These are phyloP conservation scores for Herpomyces periplanetae DNA, from an alignment of 2,329 filamentous ascomycete species.

Conservation along the genomic window DNA sequence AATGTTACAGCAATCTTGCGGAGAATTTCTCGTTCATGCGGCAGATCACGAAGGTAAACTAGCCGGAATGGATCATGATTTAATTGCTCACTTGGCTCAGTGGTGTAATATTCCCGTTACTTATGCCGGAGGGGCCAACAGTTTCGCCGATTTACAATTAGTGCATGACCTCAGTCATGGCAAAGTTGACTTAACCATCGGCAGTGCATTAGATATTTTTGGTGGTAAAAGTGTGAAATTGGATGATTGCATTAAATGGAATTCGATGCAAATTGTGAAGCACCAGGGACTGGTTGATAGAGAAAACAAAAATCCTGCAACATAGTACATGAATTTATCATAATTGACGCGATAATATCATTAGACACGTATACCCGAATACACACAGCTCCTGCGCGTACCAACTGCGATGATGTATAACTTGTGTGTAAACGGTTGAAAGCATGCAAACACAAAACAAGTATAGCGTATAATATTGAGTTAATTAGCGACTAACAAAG, in stretches of 20 bases:
- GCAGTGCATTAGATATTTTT: conserved; percentile 81
- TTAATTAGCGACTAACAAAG: too few relatives aligned
- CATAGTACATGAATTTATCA: too few relatives aligned
- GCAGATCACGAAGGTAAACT: conserved; percentile 88
- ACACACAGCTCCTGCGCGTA: too few relatives aligned
- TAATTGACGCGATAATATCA: too few relatives aligned
- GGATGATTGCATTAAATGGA: conserved; percentile 66
- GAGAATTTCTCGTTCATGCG: conserved; percentile 83
- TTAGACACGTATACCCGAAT: too few relatives aligned
- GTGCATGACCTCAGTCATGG: conserved; percentile 41
- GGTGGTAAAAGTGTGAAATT: conserved; percentile 56
- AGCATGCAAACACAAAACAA: too few relatives aligned
- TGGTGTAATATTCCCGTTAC: conserved; percentile 84
- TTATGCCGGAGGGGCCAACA: conserved; percentile 70
- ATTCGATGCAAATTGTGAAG: conserved; percentile 13
- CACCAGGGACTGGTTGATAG: too few relatives aligned
- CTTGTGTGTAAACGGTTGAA: too few relatives aligned
- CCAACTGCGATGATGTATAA: too few relatives aligned
- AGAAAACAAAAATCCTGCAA: too few relatives aligned
- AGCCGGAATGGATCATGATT: conserved; percentile 46
- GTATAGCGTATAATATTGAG: too few relatives aligned
- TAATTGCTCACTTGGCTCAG: conserved; percentile 31
- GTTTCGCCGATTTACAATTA: conserved; percentile 36
- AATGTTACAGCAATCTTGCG: conserved; percentile 54
- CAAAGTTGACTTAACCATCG: conserved; percentile 70